Evolutionary conservation across 2,329 filamentous ascomycete species (phyloP), one percentile per base, ranked within the genome.

Genomic region (Emydomyces testavorans): DNA sequence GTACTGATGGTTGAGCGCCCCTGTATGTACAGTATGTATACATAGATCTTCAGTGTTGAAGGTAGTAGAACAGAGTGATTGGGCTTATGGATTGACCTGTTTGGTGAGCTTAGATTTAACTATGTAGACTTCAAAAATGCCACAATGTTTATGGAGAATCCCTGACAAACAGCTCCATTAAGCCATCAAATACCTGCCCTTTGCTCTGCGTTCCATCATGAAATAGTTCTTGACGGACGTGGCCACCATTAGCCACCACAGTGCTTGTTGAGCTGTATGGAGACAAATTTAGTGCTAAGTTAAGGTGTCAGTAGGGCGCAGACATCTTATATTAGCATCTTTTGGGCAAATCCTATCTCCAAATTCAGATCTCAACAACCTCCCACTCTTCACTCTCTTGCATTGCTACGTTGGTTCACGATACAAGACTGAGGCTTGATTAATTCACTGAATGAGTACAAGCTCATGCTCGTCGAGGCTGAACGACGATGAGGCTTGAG

Each of bases 401-500:
- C 41, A 16, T 15, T 13, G 23, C 15, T 4, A 4, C 4, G 11
- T 18, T 18, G 21, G 13, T 5, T 15, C 2, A 23, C 6, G 15
- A 39, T n/a, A n/a, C n/a, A 28, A 24, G 37, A 28, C 21, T 16
- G 37, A 39, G 3, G 21, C 21, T 16, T n/a, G n/a, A n/a, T n/a
- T n/a, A n/a, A n/a, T n/a, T n/a, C n/a, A n/a, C 23, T 16, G 13
- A 28, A 16, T n/a, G 11, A 39, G 23, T 28, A 10, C 43, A 37
- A 31, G 7, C 38, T 29, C 34, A 23, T 46, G 35, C 43, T 28
- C 35, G 34, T 11, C 28, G 23, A 10, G 32, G 34, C 34, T 38
- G 34, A 23, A 38, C n/a, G 35, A 38, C 26, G 23, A 38, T 38
- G 43, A 37, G 43, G 43, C 34, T 29, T 46, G 34, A 18, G 34